A percentile compares a stretch with the other conserved stretches of the same genome.
phyloP scores from a whole-genome alignment of 495 filamentous ascomycete species.

The Xylaria sp. region DNA sequence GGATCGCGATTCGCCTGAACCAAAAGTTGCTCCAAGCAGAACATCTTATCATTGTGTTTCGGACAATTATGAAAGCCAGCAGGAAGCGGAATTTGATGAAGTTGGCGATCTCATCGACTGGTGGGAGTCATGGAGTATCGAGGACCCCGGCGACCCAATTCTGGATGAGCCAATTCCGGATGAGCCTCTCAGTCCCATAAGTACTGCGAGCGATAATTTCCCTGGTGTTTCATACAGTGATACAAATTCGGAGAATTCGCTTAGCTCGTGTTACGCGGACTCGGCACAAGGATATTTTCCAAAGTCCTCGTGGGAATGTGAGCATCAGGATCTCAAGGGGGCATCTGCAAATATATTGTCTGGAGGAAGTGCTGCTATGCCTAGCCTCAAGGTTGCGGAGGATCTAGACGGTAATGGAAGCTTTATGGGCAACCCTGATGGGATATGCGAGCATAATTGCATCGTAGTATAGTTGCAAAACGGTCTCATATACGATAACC shows the following conservation, averaged over 20 bases:
- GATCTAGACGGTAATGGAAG: not conserved
- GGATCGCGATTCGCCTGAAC: not conserved
- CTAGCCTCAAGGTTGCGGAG: not conserved
- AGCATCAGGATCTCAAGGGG: not conserved
- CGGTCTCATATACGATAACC: not conserved
- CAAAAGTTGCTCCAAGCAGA: not conserved
- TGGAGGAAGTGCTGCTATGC: not conserved
- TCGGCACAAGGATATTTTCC: not conserved
- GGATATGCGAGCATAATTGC: not conserved
- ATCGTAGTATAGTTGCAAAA: not conserved
- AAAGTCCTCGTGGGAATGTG: not conserved
- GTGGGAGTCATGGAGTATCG: constrained; percentile 16
- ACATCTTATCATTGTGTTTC: not conserved
- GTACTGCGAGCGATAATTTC: not conserved
- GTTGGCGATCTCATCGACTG: constrained; percentile 12
- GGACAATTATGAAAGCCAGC: not conserved
- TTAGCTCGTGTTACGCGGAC: not conserved
- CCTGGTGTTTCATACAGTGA: constrained; percentile 10
- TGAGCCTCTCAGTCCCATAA: not conserved
- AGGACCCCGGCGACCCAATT: not conserved
- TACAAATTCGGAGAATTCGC: not conserved
- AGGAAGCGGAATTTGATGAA: not conserved
- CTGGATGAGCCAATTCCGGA: not conserved
- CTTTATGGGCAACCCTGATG: not conserved
- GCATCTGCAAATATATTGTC: not conserved